These are phyloP conservation scores for Grosmannia clavigera DNA, from an alignment of 2,329 filamentous ascomycete species.

Conservation along the genomic window DNA sequence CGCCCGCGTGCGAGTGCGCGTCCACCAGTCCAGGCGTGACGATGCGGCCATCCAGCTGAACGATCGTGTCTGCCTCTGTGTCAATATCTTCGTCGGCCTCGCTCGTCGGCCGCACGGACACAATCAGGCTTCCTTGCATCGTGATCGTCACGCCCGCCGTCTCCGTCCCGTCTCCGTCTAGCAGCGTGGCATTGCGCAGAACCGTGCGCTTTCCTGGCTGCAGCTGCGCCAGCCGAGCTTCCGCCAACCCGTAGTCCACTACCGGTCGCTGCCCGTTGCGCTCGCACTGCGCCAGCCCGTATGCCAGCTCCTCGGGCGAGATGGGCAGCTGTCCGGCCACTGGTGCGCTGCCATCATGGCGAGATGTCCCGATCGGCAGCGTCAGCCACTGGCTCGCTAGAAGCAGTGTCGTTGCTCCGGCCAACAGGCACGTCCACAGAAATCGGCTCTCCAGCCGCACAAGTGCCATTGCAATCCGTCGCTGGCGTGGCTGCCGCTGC, in stretches of 20 bases:
- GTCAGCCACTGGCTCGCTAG: not conserved
- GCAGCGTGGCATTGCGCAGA: constrained; percentile 2
- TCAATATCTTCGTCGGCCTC: not conserved
- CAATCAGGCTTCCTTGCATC: not conserved
- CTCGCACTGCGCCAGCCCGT: not conserved
- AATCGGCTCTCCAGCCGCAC: not conserved
- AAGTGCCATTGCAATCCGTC: not conserved
- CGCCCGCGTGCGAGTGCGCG: constrained; percentile 31
- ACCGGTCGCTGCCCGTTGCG: not conserved
- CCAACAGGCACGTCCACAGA: not conserved
- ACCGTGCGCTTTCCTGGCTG: not conserved
- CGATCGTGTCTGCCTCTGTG: not conserved
- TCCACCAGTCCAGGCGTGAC: constrained; percentile 32
- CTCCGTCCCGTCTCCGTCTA: constrained; percentile 1
- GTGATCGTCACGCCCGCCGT: not conserved
- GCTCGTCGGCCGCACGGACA: not conserved
- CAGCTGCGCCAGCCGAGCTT: not conserved
- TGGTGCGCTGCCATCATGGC: not conserved
- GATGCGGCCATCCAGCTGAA: constrained; percentile 22
- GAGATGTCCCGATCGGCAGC: too few relatives aligned
- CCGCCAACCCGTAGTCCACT: constrained; percentile 1
- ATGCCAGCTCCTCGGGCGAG: not conserved
- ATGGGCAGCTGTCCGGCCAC: not conserved
- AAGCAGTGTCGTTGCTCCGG: not conserved
- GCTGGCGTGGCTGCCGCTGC: not conserved